Evolutionary conservation across 2,329 filamentous ascomycete species (phyloP).

Genomic region (Leptographium galeiforme): DNA sequence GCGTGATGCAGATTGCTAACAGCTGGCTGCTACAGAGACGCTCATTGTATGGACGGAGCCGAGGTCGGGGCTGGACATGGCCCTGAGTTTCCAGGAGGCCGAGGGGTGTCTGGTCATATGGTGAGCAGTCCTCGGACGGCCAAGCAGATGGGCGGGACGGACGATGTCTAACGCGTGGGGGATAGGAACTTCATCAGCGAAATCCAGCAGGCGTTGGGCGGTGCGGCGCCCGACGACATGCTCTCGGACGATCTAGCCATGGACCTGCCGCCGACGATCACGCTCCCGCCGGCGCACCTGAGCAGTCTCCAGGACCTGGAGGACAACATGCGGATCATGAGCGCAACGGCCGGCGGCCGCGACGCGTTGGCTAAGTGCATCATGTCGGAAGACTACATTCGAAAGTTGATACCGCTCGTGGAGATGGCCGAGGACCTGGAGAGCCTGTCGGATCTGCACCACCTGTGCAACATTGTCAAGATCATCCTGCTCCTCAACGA

Average conservation of each 20-base stretch:
- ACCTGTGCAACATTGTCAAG: constrained; percentile 97
- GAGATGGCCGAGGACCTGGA: constrained; percentile 85
- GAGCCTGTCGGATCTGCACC: constrained; percentile 72
- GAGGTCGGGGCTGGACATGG: constrained; percentile 80
- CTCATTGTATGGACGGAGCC: constrained; percentile 96
- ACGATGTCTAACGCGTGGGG: neutral
- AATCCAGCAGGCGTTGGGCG: constrained; percentile 58
- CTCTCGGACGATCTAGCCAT: constrained; percentile 75
- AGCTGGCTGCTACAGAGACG: constrained; percentile 52
- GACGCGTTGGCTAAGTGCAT: constrained; percentile 83
- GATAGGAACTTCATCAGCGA: constrained; percentile 79
- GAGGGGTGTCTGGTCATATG: constrained; percentile 90
- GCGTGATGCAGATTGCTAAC: constrained; percentile 5
- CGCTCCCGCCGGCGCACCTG: constrained; percentile 68
- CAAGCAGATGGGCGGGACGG: neutral
- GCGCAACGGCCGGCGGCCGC: constrained; percentile 58
- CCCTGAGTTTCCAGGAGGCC: constrained; percentile 92
- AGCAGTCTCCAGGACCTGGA: constrained; percentile 76
- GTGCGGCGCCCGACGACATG: constrained; percentile 54
- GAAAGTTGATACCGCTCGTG: constrained; percentile 74
- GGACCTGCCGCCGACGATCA: constrained; percentile 57
- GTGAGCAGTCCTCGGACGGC: constrained; percentile 30
- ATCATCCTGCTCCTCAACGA: constrained; percentile 89
- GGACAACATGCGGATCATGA: constrained; percentile 66
- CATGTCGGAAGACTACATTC: constrained; percentile 73